Conservation (phyloP, 1,284 basidiomycete species). For the Mycosarcoma maydis region DNA sequence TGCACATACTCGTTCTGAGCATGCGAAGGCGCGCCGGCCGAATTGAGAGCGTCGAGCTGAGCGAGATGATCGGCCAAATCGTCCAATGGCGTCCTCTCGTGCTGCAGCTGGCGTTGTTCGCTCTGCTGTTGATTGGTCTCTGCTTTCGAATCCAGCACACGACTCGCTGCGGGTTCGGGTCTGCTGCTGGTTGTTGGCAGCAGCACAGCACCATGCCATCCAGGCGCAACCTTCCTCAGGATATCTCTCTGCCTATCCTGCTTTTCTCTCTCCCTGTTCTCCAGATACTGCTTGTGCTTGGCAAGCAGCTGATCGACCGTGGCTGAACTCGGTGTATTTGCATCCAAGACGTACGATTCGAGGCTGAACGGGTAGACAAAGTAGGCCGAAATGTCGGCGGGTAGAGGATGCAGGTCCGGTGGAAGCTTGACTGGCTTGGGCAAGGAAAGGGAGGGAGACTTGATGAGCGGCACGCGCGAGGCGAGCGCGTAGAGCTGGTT, state of each 20-base stretch:
- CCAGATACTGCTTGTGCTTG: conserved; percentile 30
- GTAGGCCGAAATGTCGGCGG: conserved; percentile 52
- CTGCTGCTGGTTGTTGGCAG: conserved; percentile 15
- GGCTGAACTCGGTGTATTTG: conserved; percentile 25
- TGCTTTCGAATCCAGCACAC: neutral
- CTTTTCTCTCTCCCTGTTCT: conserved; percentile 22
- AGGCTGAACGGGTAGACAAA: conserved; percentile 60
- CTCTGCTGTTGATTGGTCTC: neutral
- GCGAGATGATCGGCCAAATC: conserved; percentile 45
- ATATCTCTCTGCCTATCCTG: conserved; percentile 13
- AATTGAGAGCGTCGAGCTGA: conserved; percentile 29
- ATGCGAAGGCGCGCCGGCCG: neutral
- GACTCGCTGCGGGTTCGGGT: neutral
- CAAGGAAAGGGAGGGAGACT: conserved; percentile 43
- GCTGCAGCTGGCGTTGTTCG: neutral
- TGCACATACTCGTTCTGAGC: neutral
- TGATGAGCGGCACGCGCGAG: conserved; percentile 52
- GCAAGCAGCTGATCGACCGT: conserved; percentile 29
- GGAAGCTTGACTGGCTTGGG: conserved; percentile 37
- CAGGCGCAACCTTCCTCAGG: conserved; percentile 33
- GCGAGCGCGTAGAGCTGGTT: conserved; percentile 50
- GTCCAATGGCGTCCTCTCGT: conserved; percentile 39
- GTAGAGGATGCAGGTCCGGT: conserved; percentile 51
- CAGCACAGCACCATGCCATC: conserved; percentile 28
- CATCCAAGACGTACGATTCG: conserved; percentile 53